Conservation (phyloP, 768 basidiomycete species). For the Kockovaella imperatae region DNA sequence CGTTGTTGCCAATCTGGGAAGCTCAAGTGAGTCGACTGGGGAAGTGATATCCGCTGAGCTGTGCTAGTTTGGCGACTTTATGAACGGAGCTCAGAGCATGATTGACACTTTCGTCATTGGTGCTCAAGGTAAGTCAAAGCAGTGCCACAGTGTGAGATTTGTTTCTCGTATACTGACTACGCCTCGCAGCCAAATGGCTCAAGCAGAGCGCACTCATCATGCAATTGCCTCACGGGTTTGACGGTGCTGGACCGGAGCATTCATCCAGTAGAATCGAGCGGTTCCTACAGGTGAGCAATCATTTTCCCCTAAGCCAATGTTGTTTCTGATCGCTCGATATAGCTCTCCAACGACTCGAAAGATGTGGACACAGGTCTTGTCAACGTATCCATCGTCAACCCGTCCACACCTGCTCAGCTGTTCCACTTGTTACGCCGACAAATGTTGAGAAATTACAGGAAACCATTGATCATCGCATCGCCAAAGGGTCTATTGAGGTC, state of each 20-base stretch:
- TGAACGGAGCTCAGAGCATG: conserved; percentile 81
- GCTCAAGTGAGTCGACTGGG: conserved; percentile 52
- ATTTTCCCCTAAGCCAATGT: neutral
- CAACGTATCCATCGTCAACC: conserved; percentile 78
- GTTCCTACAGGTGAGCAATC: conserved; percentile 65
- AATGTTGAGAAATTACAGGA: conserved; percentile 73
- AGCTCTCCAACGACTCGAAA: conserved; percentile 48
- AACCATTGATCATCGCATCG: conserved; percentile 73
- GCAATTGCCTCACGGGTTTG: conserved; percentile 76
- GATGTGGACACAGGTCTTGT: conserved; percentile 51
- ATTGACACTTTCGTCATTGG: conserved; percentile 84
- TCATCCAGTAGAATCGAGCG: conserved; percentile 81
- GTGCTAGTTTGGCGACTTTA: conserved; percentile 77
- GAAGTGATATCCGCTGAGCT: neutral
- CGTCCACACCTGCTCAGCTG: conserved; percentile 83
- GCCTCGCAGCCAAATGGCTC: conserved; percentile 71
- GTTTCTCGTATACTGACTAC: neutral
- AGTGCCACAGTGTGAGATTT: neutral
- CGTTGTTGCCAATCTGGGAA: conserved; percentile 80
- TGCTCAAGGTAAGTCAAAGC: conserved; percentile 58
- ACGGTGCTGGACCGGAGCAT: conserved; percentile 90
- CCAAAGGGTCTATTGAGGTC: conserved; percentile 77
- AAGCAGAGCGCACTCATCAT: conserved; percentile 82
- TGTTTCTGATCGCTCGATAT: conserved; percentile 62
- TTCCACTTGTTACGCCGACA: conserved; percentile 89